phyloP scores from a whole-genome alignment of 148 eudicot genomes.

The Tetragonia tetragonoides region DNA sequence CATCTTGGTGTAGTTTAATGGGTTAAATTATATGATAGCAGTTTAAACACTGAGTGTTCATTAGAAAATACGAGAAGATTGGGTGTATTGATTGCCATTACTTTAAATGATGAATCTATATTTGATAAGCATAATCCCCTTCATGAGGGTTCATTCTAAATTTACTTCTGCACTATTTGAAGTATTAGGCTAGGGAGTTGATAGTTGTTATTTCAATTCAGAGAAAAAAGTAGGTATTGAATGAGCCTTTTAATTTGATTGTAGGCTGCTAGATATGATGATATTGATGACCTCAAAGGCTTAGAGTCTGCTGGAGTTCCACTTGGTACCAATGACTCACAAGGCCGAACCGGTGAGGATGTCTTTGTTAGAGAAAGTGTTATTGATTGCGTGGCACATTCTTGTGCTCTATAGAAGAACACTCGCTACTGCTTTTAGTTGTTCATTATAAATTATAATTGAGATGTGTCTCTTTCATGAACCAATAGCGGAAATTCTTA shows the following conservation, averaged over 20 bases:
- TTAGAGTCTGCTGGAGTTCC: conserved; percentile 63
- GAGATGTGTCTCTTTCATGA: not conserved
- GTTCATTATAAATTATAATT: not conserved
- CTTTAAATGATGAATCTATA: not conserved
- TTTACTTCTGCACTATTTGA: not conserved
- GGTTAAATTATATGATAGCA: not conserved
- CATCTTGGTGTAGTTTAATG: not conserved
- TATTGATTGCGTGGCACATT: not conserved
- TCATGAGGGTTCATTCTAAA: not conserved
- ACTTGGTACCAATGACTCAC: conserved; percentile 63
- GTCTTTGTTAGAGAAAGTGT: not conserved
- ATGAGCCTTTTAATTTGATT: not conserved
- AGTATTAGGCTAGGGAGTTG: not conserved
- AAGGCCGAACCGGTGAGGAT: conserved; percentile 78
- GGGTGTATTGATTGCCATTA: not conserved
- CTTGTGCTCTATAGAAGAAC: not conserved
- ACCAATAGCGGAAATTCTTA: too few species aligned
- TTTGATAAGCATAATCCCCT: too few species aligned
- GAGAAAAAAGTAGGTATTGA: not conserved
- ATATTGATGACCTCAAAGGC: conserved; percentile 61
- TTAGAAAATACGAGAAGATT: not conserved
- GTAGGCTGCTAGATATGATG: conserved; percentile 92
- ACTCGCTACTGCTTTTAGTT: not conserved
- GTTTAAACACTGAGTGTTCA: not conserved
- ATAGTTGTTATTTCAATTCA: not conserved